phyloP scores from a whole-genome alignment of 192 early-diverging fungal species.

The Linnemannia schmuckeri region DNA sequence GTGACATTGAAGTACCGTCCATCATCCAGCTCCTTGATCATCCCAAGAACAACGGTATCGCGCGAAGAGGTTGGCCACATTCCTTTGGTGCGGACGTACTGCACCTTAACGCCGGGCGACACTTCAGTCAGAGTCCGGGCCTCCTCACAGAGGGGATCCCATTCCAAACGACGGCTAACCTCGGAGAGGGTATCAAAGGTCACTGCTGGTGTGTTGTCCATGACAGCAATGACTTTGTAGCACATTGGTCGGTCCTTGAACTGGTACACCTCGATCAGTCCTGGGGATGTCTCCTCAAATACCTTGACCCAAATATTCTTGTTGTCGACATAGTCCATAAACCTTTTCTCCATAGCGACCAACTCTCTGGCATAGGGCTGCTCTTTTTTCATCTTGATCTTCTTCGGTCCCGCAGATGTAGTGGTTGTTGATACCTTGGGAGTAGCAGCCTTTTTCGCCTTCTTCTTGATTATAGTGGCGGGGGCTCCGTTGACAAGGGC shows the following conservation, averaged over 20 bases:
- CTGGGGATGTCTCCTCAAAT: slow-evolving; percentile 39
- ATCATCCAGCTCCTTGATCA: slow-evolving; percentile 37
- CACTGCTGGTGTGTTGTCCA: slow-evolving; percentile 42
- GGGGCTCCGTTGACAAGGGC: neutral
- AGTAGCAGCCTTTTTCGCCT: neutral
- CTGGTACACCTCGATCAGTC: slow-evolving; percentile 50
- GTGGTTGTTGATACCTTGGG: slow-evolving; percentile 4
- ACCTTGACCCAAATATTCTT: slow-evolving; percentile 51
- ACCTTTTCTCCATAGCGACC: slow-evolving; percentile 42
- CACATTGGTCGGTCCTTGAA: slow-evolving; percentile 47
- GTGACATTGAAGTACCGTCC: slow-evolving; percentile 37
- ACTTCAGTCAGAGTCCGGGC: slow-evolving; percentile 26
- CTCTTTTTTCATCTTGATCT: slow-evolving; percentile 16
- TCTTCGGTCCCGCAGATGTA: neutral
- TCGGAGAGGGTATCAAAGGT: slow-evolving; percentile 51
- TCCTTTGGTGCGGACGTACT: slow-evolving; percentile 47
- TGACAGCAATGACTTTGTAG: slow-evolving; percentile 49
- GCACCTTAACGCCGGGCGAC: slow-evolving; percentile 36
- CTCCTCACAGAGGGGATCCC: slow-evolving; percentile 53
- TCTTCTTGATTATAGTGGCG: neutral
- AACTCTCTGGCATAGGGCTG: slow-evolving; percentile 38
- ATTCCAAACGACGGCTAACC: slow-evolving; percentile 32
- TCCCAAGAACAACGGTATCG: slow-evolving; percentile 46
- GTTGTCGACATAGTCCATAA: slow-evolving; percentile 44
- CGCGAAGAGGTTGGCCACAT: slow-evolving; percentile 50